Evolutionary conservation across 2,329 filamentous ascomycete species (phyloP).

Genomic region (Epichloe sp.): DNA sequence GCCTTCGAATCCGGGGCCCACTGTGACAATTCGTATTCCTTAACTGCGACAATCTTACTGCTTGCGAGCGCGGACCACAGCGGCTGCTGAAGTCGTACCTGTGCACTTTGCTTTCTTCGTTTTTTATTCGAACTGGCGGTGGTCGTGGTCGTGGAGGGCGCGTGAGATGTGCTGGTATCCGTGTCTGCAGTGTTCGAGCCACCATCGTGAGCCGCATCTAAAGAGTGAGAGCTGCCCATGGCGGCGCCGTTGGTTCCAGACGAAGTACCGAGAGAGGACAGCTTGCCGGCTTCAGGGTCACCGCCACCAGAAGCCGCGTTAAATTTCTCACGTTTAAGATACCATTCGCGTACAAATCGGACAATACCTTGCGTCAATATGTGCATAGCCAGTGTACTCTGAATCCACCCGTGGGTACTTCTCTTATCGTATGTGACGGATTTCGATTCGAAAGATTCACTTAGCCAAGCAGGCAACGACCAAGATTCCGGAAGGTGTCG

Average conservation of each 20-base stretch:
- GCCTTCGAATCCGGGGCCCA: conserved; percentile 60
- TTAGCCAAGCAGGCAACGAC: conserved; percentile 29
- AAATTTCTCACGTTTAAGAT: conserved; percentile 45
- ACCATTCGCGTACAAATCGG: conserved; percentile 57
- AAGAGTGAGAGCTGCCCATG: conserved; percentile 6
- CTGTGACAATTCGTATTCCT: conserved; percentile 76
- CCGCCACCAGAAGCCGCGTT: conserved; percentile 33
- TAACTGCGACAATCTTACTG: conserved; percentile 92
- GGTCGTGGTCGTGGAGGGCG: conserved; percentile 23
- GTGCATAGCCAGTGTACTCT: conserved; percentile 59
- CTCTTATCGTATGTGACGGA: conserved; percentile 39
- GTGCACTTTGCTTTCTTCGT: conserved; percentile 79
- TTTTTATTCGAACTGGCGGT: conserved; percentile 49
- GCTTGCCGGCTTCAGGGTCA: conserved; percentile 53
- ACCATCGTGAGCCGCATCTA: conserved; percentile 7
- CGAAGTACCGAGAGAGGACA: conserved; percentile 18
- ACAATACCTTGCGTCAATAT: conserved; percentile 63
- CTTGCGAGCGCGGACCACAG: conserved; percentile 90
- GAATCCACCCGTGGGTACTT: conserved; percentile 50
- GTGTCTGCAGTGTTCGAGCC: conserved; percentile 41
- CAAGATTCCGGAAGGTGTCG: conserved; percentile 34
- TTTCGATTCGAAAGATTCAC: conserved; percentile 32
- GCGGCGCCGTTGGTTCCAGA: conserved; percentile 8
- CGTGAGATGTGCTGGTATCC: conserved; percentile 23
- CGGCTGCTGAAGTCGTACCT: conserved; percentile 80